Conservation (phyloP, 2,329 filamentous ascomycete genomes). For the Didymosphaeria variabile region DNA sequence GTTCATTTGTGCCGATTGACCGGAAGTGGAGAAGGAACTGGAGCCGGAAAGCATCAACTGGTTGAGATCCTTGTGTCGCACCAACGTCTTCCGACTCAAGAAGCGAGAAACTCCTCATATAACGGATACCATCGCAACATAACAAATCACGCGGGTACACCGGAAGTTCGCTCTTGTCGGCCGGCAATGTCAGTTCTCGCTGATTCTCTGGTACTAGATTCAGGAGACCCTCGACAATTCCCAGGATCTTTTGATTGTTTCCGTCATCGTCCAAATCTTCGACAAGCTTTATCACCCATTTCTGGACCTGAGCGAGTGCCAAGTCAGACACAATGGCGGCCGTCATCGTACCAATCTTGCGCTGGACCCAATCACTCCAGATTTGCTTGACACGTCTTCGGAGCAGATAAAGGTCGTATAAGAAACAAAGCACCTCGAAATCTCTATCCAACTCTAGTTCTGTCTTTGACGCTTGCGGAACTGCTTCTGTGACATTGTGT, state of each 20-base stretch:
- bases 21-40: constrained; percentile 25
- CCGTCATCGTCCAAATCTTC: constrained; percentile 17
- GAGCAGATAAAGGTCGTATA: constrained; percentile 26
- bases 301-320: constrained; percentile 23
- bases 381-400: constrained; percentile 20
- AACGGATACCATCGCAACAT: constrained; percentile 19
- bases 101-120: constrained; percentile 6
- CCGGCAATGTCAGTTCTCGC: not conserved
- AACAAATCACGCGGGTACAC: constrained; percentile 13
- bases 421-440: constrained; percentile 28
- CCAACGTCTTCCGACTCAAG: not conserved
- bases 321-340: constrained; percentile 28
- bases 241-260: constrained; percentile 5
- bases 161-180: not conserved
- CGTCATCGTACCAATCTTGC: constrained; percentile 18
- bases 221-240: constrained; percentile 17
- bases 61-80: not conserved
- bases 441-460: constrained; percentile 23
- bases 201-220: not conserved
- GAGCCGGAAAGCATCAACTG: constrained; percentile 6
- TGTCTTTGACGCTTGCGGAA: constrained; percentile 12
- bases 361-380: constrained; percentile 22
- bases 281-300: constrained; percentile 19
- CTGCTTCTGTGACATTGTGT: not conserved
- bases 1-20: constrained; percentile 12